Evolutionary conservation across 257 asterid species (phyloP).

Genomic region (Solanum tacnaense): DNA sequence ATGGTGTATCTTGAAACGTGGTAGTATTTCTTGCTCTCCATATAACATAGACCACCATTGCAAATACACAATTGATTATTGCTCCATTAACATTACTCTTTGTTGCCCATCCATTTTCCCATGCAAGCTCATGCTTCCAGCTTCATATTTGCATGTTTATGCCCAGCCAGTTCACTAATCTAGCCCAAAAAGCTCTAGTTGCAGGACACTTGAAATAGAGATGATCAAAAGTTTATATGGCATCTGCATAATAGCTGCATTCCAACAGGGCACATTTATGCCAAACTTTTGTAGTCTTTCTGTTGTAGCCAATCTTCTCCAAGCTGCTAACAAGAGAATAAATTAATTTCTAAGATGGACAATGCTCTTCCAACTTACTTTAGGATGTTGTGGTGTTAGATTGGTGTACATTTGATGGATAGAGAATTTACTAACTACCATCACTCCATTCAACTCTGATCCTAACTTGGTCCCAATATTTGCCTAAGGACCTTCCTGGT

Average conservation of each 20-base stretch:
- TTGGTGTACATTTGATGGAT: too few species aligned
- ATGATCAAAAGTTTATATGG: neutral
- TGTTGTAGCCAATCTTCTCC: neutral
- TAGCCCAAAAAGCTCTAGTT: neutral
- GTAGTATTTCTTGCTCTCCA: neutral
- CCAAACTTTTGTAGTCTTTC: neutral
- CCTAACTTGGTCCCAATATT: too few species aligned
- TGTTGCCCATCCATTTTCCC: neutral
- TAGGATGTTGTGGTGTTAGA: too few species aligned
- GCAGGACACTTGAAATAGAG: neutral
- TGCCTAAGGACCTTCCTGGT: too few species aligned
- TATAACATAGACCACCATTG: neutral
- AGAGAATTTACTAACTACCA: too few species aligned
- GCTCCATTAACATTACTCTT: neutral
- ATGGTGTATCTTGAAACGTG: neutral
- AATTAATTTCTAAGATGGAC: too few species aligned
- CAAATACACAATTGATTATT: neutral
- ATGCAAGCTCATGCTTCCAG: neutral
- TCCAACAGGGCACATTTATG: neutral
- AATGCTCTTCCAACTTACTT: too few species aligned
- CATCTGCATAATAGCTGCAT: neutral
- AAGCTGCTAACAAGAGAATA: neutral
- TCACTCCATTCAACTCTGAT: too few species aligned
- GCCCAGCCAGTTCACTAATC: neutral
- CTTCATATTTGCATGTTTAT: too few species aligned